phyloP scores from a whole-genome alignment of 2,329 filamentous ascomycete species.

The Boeremia lycopersici region DNA sequence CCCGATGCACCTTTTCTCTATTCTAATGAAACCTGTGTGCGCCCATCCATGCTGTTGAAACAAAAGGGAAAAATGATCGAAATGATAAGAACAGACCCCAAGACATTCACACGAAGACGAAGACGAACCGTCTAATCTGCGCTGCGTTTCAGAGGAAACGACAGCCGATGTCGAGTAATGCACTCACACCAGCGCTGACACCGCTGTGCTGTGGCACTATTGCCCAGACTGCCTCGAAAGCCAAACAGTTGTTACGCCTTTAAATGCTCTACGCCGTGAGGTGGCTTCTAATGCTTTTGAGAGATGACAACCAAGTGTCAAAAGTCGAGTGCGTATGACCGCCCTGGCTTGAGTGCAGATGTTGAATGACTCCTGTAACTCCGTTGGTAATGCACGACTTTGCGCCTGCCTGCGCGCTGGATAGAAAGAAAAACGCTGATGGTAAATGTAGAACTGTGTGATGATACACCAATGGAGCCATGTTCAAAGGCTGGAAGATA shows the following conservation, averaged over 20 bases:
- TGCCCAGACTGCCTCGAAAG: conserved; percentile 16
- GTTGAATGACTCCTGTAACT: conserved; percentile 31
- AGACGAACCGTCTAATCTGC: conserved; percentile 32
- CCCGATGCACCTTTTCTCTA: conserved; percentile 19
- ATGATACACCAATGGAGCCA: conserved; percentile 31
- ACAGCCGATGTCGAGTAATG: conserved; percentile 27
- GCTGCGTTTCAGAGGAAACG: conserved; percentile 16
- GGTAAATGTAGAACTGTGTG: conserved; percentile 17
- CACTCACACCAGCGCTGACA: conserved; percentile 14
- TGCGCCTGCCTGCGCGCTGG: conserved; percentile 24
- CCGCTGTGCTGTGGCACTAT: conserved; percentile 20
- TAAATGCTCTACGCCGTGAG: conserved; percentile 40
- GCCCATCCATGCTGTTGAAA: conserved; percentile 16
- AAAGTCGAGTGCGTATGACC: conserved; percentile 24
- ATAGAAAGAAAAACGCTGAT: conserved; percentile 20
- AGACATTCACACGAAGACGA: conserved; percentile 19
- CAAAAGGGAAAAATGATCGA: neutral
- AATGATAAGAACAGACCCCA: conserved; percentile 7
- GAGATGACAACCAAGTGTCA: conserved; percentile 28
- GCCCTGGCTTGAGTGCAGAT: conserved; percentile 20
- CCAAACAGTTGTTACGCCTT: conserved; percentile 33
- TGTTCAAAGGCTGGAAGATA: conserved; percentile 21
- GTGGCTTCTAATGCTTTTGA: conserved; percentile 44
- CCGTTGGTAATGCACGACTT: conserved; percentile 37
- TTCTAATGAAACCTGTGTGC: conserved; percentile 10